A percentile compares a stretch with the other conserved stretches of the same genome.
Evolutionary conservation across 306 rosid species (phyloP).

Genomic region (Malus fusca): DNA sequence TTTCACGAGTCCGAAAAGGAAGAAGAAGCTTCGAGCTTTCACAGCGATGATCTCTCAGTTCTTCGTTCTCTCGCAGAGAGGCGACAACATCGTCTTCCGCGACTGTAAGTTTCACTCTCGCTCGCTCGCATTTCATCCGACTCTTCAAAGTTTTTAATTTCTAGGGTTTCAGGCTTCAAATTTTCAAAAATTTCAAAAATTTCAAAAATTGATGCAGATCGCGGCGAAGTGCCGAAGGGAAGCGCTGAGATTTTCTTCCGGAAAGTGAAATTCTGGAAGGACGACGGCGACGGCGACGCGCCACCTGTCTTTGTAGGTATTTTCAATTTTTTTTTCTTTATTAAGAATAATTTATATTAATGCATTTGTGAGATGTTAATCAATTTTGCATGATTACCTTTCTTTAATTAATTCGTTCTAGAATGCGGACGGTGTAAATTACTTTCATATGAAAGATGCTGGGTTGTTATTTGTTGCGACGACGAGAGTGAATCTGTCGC

Average conservation of each 20-base stretch:
- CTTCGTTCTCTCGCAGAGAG: constrained; percentile 90
- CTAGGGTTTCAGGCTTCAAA: background rate
- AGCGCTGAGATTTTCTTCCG: constrained; percentile 86
- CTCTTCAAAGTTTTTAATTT: background rate
- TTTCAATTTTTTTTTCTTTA: background rate
- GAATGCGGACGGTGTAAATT: constrained; percentile 90
- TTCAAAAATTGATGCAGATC: constrained; percentile 48
- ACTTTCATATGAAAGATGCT: constrained; percentile 87
- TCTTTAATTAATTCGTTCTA: background rate
- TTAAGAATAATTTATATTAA: background rate
- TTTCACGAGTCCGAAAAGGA: background rate
- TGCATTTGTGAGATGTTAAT: background rate
- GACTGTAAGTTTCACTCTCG: constrained; percentile 43
- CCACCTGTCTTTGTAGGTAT: constrained; percentile 94
- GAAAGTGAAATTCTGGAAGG: constrained; percentile 86
- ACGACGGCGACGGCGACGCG: constrained; percentile 80
- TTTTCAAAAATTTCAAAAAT: too few species aligned
- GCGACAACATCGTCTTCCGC: constrained; percentile 88
- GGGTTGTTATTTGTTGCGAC: constrained; percentile 84
- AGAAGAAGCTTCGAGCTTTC: background rate
- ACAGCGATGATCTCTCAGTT: constrained; percentile 76
- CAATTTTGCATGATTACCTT: background rate
- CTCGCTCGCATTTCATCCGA: background rate
- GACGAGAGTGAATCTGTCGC: constrained; percentile 66
- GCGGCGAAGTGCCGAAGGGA: constrained; percentile 75